Evolutionary conservation across 2,329 filamentous ascomycete genomes (phyloP).

Genomic region (Fusarium sp.): DNA sequence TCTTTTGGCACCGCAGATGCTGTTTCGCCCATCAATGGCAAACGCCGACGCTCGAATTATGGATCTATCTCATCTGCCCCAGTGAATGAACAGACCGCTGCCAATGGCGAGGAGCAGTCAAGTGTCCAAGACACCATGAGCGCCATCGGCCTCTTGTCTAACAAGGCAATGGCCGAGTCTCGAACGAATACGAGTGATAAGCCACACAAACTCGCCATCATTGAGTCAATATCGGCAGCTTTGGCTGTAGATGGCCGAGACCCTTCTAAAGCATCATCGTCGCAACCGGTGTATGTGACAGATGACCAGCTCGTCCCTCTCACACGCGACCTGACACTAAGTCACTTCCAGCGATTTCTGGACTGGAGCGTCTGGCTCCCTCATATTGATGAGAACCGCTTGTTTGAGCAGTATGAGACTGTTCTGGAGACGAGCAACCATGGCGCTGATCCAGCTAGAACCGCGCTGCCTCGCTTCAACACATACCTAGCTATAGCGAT

Average conservation of each 20-base stretch:
- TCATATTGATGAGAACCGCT: background rate
- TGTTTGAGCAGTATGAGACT: constrained; percentile 6
- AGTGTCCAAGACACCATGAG: constrained; percentile 28
- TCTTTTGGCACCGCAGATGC: background rate
- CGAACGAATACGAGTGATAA: background rate
- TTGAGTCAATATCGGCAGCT: constrained; percentile 9
- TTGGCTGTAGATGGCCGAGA: constrained; percentile 14
- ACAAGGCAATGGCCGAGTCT: constrained; percentile 24
- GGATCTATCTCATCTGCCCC: rapidly evolving
- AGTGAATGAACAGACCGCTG: rapidly evolving
- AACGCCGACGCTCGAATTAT: background rate
- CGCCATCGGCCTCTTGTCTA: constrained; percentile 22
- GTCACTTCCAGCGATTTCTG: background rate
- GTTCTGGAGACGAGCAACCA: background rate
- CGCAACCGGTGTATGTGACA: background rate
- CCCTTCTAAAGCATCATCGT: constrained; percentile 4
- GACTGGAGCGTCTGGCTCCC: constrained; percentile 17
- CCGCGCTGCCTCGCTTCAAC: constrained; percentile 4
- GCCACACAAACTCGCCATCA: constrained; percentile 15
- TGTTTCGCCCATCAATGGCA: background rate
- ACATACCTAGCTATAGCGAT: constrained; percentile 1
- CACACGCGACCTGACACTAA: background rate
- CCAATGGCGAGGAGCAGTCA: constrained; percentile 5
- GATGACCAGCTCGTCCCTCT: background rate
- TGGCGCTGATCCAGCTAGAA: background rate